Base-by-base conservation (phyloP, 2,329 filamentous ascomycete genomes). In the Aspergillus sp. region DNA sequence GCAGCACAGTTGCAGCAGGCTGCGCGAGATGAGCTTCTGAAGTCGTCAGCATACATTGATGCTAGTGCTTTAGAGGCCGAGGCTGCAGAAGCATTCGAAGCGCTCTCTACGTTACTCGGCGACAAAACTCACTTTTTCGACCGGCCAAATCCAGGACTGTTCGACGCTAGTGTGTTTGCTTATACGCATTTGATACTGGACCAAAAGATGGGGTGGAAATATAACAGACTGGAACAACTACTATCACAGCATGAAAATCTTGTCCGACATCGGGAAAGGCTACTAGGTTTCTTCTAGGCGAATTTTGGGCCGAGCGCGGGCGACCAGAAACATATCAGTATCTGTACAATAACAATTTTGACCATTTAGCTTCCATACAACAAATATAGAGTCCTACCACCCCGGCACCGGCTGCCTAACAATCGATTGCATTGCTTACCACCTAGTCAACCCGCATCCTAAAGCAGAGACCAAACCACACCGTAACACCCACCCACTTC, bases 101-200 rank as follows among this genome's bases (percentile, higher is more conserved):
- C 88, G 2, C 74, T 91, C 8, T 84, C 85, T 2, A 78, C 74
- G 19, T 67, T 89, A 8, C 76, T 91, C 9, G 85, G 81, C 1
- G 73, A 82, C 1, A 73, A 85, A 39, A 67, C 76, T 17, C 88
- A 86, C 79, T 90, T 89, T 71, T 89, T 88, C 67, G 81, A 78
- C 4, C 70, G 72, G 57, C 51, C 73, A 31, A 70, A 74, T 15
- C 91, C 93, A 0, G 86, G 87, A 0, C 70, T 93, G 23, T 93
- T 98, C 66, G 95, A 99, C 75, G 93, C 93, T 6, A 86, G 86
- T 54, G 85, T 98, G 2, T 98, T 97, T 76, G 87, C 91, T 3
- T 99, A 97, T 74, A 93, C 90, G 0, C 86, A 96, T 73, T 78
- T 96, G 51, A 79, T 98, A 52, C 75, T 96, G 52, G 86, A 90